Conservation (phyloP, 2,329 filamentous ascomycete genomes). For the Aspergillus quadricinctus region DNA sequence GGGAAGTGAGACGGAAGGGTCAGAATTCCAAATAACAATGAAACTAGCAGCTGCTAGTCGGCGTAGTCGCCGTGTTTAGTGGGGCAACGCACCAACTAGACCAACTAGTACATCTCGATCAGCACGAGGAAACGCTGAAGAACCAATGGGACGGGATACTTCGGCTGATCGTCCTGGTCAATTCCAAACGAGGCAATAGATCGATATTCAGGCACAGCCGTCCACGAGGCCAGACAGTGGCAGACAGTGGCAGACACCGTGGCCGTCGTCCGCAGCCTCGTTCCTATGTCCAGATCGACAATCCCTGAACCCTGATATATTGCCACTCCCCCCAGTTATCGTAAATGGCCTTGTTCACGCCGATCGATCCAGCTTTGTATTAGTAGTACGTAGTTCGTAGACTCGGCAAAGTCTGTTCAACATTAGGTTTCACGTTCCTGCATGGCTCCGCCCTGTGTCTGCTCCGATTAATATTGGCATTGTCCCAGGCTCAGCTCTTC, state of each 20-base stretch:
- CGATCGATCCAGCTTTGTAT: not conserved
- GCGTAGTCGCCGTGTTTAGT: not conserved
- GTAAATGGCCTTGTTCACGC: not conserved
- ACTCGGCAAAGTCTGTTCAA: not conserved
- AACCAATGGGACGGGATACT: not conserved
- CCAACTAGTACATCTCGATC: not conserved
- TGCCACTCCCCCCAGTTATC: not conserved
- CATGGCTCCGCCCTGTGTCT: too few species aligned
- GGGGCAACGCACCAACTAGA: not conserved
- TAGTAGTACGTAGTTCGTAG: not conserved
- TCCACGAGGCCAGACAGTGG: not conserved
- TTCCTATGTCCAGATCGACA: not conserved
- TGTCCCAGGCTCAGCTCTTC: not conserved
- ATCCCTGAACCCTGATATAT: not conserved
- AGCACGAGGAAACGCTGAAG: too few species aligned
- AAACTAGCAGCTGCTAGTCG: too few species aligned
- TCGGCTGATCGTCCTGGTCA: not conserved
- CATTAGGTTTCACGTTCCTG: not conserved
- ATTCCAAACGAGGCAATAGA: not conserved
- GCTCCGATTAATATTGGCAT: not conserved
- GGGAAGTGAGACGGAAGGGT: not conserved
- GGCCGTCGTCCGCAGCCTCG: not conserved
- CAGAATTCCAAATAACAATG: too few species aligned
- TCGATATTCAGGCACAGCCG: not conserved
- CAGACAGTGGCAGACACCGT: too few species aligned